phyloP scores from a whole-genome alignment of 208 protist genomes.

The Trypanosoma congolense region DNA sequence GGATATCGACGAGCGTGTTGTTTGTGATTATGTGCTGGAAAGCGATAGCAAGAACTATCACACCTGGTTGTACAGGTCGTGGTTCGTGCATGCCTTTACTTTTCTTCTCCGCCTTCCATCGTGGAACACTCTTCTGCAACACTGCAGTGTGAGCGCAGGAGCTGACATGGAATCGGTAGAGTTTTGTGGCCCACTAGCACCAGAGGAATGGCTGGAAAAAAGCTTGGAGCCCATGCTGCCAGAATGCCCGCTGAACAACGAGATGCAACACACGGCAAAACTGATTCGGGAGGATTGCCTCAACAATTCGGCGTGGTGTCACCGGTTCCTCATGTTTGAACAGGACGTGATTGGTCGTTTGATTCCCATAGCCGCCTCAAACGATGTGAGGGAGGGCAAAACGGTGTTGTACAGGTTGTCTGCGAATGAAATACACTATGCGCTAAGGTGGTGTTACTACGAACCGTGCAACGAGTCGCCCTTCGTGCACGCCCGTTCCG shows the following conservation, averaged over 20 bases:
- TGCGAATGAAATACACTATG: conserved; percentile 48
- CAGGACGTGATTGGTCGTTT: conserved; percentile 34
- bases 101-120: conserved; percentile 53
- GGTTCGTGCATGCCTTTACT: conserved; percentile 58
- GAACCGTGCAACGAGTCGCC: conserved; percentile 74
- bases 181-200: conserved; percentile 11
- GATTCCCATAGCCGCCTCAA: conserved; percentile 12
- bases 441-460: conserved; percentile 51
- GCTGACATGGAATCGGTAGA: neutral
- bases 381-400: neutral
- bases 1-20: conserved; percentile 60
- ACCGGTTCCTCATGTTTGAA: conserved; percentile 51
- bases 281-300: conserved; percentile 51
- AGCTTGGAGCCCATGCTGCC: conserved; percentile 20
- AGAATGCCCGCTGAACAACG: conserved; percentile 34
- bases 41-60: conserved; percentile 83
- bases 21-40: conserved; percentile 32
- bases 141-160: conserved; percentile 6
- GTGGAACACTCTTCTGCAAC: conserved; percentile 14
- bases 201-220: conserved; percentile 14
- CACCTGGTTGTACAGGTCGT: conserved; percentile 70
- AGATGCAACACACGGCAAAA: conserved; percentile 47
- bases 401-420: conserved; percentile 30
- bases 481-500: conserved; percentile 47
- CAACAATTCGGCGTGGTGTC: conserved; percentile 86